phyloP scores from a whole-genome alignment of 192 early-diverging fungal genomes.

The Podila minutissima region DNA sequence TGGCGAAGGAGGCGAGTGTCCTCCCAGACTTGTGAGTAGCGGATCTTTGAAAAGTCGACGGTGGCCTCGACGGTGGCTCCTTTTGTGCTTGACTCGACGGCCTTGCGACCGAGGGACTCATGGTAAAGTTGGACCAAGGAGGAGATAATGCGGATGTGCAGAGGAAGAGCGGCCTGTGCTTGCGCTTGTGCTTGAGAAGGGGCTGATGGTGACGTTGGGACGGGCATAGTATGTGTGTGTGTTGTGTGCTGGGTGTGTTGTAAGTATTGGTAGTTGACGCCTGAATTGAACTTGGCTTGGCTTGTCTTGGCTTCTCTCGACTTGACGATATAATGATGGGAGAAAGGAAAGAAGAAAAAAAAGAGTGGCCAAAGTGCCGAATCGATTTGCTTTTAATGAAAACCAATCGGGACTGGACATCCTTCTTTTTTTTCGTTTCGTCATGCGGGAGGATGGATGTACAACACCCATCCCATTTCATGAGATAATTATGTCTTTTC shows the following conservation, averaged over 20 bases:
- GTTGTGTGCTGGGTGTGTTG: not conserved
- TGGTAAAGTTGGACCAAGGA: slow-evolving; percentile 42
- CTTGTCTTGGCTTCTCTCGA: not conserved
- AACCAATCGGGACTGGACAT: too few relatives aligned
- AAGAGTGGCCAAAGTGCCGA: not conserved
- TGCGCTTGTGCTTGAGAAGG: not conserved
- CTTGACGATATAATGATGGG: not conserved
- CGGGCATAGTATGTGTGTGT: slow-evolving; percentile 1
- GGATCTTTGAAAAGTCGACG: slow-evolving; percentile 50
- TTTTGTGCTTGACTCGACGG: slow-evolving; percentile 29
- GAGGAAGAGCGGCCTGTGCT: slow-evolving; percentile 13
- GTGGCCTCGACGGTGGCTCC: slow-evolving; percentile 36
- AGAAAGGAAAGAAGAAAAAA: not conserved
- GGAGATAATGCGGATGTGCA: slow-evolving; percentile 43
- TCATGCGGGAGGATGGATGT: too few relatives aligned
- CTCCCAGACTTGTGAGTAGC: slow-evolving; percentile 51
- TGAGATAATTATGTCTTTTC: too few relatives aligned
- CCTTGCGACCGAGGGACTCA: slow-evolving; percentile 35
- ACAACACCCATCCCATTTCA: too few relatives aligned
- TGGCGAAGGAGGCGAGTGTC: slow-evolving; percentile 47
- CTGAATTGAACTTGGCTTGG: not conserved
- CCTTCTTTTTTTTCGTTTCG: too few relatives aligned
- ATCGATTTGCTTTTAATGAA: slow-evolving; percentile 2
- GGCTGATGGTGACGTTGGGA: slow-evolving; percentile 9
- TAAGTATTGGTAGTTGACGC: too few relatives aligned